Conservation (phyloP, 208 protist genomes). For the Leishmania lainsoni region DNA sequence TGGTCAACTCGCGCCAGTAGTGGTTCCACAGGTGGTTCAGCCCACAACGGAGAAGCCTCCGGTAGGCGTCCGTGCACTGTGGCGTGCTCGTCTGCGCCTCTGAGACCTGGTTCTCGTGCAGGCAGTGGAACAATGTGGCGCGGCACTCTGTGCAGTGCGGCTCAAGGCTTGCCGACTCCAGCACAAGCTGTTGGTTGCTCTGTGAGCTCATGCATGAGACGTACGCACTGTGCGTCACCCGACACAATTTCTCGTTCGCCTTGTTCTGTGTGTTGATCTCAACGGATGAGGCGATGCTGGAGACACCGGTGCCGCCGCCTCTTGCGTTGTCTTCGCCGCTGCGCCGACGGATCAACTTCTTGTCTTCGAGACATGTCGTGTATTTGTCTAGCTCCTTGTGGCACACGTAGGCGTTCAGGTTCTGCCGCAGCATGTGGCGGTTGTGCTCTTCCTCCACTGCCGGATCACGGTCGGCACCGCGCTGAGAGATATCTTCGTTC, state of each 20-base stretch:
- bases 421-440: constrained; percentile 75
- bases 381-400: constrained; percentile 78
- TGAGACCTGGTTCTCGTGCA: constrained; percentile 47
- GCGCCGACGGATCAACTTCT: constrained; percentile 50
- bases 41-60: constrained; percentile 72
- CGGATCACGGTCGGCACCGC: constrained; percentile 55
- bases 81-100: constrained; percentile 58
- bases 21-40: constrained; percentile 85
- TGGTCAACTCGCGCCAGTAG: constrained; percentile 79
- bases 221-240: constrained; percentile 58
- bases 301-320: constrained; percentile 13
- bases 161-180: constrained; percentile 64
- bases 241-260: constrained; percentile 70
- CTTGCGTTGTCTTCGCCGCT: constrained; percentile 20
- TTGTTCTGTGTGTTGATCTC: constrained; percentile 82
- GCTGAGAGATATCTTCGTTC: constrained; percentile 49
- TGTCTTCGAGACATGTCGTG: constrained; percentile 66
- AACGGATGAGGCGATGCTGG: constrained; percentile 17
- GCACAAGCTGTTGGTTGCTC: constrained; percentile 63
- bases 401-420: constrained; percentile 85
- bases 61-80: constrained; percentile 64
- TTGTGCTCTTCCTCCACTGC: constrained; percentile 74
- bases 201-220: constrained; percentile 64
- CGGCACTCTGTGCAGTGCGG: constrained; percentile 47
- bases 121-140: constrained; percentile 54